Percentiles rank a stretch among this genome's conserved stretches.
Conservation (phyloP, 352 stramenopile genomes). For the Phytopythium litorale region DNA sequence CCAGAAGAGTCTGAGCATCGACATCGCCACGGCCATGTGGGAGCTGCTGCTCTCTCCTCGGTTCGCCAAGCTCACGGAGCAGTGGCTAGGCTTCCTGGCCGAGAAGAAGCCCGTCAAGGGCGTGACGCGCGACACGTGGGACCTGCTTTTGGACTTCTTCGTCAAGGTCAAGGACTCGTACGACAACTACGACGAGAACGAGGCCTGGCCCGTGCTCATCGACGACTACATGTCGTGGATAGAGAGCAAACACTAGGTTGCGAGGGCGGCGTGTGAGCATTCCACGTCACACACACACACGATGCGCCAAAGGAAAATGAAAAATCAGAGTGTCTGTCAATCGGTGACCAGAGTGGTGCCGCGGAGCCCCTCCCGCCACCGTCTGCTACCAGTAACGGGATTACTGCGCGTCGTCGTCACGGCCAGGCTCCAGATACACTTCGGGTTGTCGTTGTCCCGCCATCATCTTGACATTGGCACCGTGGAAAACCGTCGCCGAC, state of each 20-base stretch:
- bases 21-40: conserved; percentile 87
- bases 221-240: conserved; percentile 89
- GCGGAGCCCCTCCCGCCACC: not conserved
- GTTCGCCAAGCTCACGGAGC: conserved; percentile 59
- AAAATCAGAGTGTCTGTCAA: not conserved
- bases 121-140: conserved; percentile 85
- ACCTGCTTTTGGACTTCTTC: conserved; percentile 84
- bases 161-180: conserved; percentile 76
- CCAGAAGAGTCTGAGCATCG: conserved; percentile 84
- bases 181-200: conserved; percentile 87
- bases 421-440: not conserved
- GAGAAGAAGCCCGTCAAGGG: conserved; percentile 76
- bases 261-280: not conserved
- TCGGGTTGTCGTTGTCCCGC: not conserved
- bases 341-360: not conserved
- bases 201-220: conserved; percentile 88
- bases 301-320: not conserved
- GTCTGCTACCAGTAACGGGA: not conserved
- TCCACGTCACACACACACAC: not conserved
- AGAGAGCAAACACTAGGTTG: conserved; percentile 58
- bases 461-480: too few relatives aligned
- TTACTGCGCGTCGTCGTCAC: conserved; percentile 2
- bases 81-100: conserved; percentile 77
- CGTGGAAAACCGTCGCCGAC: too few relatives aligned
- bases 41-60: conserved; percentile 64